A percentile compares a stretch with the other conserved stretches of the same genome.
Conservation (phyloP, 1,284 basidiomycete species). For the Pseudozyma pruni region DNA sequence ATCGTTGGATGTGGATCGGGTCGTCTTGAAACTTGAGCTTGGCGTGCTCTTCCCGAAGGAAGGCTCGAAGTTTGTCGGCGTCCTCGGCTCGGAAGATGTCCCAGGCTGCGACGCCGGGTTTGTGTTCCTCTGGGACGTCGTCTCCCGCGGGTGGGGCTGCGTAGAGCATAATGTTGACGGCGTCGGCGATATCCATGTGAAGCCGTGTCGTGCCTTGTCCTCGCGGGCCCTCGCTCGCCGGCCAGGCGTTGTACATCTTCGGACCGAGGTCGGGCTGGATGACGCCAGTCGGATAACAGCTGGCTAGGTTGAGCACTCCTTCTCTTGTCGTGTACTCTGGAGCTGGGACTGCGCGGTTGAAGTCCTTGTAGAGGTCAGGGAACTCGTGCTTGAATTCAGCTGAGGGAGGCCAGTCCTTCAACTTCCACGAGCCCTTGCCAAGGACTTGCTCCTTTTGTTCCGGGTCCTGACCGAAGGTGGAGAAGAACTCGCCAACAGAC, state of each 20-base stretch:
- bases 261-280: constrained; percentile 87
- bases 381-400: constrained; percentile 84
- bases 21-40: constrained; percentile 71
- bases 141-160: constrained; percentile 28
- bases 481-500: constrained; percentile 80
- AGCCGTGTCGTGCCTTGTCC: constrained; percentile 85
- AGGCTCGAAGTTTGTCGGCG: constrained; percentile 79
- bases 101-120: constrained; percentile 87
- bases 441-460: constrained; percentile 69
- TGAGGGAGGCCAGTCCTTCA: constrained; percentile 94
- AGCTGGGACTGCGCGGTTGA: constrained; percentile 82
- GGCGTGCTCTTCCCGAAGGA: constrained; percentile 73
- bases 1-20: constrained; percentile 89
- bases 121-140: constrained; percentile 35
- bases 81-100: constrained; percentile 87
- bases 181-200: constrained; percentile 97
- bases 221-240: constrained; percentile 69
- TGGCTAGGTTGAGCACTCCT: constrained; percentile 84
- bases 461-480: constrained; percentile 78
- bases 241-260: constrained; percentile 72
- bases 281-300: constrained; percentile 83
- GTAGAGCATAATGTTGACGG: constrained; percentile 81
- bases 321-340: constrained; percentile 88
- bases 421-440: constrained; percentile 74
- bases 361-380: constrained; percentile 88